Evolutionary conservation across 2,329 filamentous ascomycete species (phyloP).

Genomic region (Sclerotinia spermophila): DNA sequence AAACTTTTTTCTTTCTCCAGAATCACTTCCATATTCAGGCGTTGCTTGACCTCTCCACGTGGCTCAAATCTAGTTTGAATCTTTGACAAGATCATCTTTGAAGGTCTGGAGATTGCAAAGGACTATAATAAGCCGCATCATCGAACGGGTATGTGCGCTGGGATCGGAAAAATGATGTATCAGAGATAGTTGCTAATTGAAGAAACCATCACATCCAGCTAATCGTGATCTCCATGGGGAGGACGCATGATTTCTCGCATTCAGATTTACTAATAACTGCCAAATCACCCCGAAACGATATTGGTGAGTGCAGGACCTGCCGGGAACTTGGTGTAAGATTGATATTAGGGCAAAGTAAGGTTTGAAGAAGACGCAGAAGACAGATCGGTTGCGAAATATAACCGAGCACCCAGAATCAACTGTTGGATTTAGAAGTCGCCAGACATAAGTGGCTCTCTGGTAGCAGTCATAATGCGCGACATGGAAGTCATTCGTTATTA

Average conservation of each 20-base stretch:
- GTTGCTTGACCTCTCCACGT: not conserved
- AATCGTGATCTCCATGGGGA: not conserved
- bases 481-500: not conserved
- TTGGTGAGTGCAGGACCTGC: not conserved
- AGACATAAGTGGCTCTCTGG: not conserved
- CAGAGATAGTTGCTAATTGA: not conserved
- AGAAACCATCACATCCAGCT: not conserved
- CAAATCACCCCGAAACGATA: not conserved
- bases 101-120: not conserved
- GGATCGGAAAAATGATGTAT: not conserved
- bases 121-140: not conserved
- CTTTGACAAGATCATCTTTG: not conserved
- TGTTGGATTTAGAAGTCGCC: not conserved
- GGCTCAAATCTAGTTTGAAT: not conserved
- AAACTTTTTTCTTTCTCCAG: not conserved
- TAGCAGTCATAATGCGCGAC: not conserved
- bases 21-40: not conserved
- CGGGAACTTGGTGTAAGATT: not conserved
- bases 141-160: not conserved
- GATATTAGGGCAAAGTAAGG: not conserved
- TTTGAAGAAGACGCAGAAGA: not conserved
- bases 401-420: not conserved
- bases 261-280: not conserved
- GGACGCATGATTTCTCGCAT: not conserved
- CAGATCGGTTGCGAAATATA: not conserved